Conservation (phyloP, 768 basidiomycete species). For the Phylloporus rhodoxanthus region DNA sequence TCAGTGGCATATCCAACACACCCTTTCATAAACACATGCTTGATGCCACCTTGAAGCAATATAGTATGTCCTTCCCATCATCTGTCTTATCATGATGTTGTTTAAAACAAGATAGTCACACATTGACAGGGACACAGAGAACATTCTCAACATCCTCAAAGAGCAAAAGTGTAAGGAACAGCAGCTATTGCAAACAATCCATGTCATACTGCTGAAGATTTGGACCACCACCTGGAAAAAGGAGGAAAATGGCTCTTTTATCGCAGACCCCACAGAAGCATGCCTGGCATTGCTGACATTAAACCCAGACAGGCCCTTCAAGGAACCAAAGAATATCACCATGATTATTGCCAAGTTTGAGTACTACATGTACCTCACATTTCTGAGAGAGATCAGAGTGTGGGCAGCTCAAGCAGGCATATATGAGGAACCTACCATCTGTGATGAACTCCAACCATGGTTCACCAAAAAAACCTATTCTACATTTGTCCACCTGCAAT, state of each 20-base stretch:
- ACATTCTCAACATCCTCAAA: too few species aligned
- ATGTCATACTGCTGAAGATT: neutral
- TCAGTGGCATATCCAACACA: conserved; percentile 19
- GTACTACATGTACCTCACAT: conserved; percentile 7
- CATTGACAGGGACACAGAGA: neutral
- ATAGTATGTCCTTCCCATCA: neutral
- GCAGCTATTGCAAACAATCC: neutral
- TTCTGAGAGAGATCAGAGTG: conserved; percentile 4
- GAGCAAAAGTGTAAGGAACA: too few species aligned
- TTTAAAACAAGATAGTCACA: neutral
- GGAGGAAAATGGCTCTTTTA: neutral
- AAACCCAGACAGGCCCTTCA: conserved; percentile 13
- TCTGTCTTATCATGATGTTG: conserved; percentile 3
- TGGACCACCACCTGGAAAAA: conserved; percentile 14
- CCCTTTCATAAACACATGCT: conserved; percentile 21
- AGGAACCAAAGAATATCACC: conserved; percentile 6
- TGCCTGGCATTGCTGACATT: neutral
- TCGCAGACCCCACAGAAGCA: neutral
- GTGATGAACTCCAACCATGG: neutral
- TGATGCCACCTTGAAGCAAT: conserved; percentile 6
- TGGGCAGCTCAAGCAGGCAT: neutral
- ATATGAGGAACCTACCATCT: neutral
- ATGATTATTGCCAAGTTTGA: conserved; percentile 2
- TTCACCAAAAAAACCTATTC: conserved; percentile 3
- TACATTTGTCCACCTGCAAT: conserved; percentile 3